Evolutionary conservation across 2,329 filamentous ascomycete species (phyloP), one percentile per base, ranked within the genome.

Genomic region (Diplodia corticola): DNA sequence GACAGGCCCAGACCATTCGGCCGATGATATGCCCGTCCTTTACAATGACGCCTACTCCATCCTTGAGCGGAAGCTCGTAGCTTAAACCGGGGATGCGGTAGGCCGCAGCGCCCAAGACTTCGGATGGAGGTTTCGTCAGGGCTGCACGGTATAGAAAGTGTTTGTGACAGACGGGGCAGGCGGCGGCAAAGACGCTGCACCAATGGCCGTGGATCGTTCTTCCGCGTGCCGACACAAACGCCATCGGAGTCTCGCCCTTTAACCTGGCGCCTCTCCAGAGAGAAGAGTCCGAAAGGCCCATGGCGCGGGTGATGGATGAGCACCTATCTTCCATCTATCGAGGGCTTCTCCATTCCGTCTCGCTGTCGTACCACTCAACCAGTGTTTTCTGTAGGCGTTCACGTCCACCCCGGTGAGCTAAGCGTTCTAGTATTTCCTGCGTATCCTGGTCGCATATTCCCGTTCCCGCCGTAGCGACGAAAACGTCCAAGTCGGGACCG

Each of bases 321-420:
- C 12, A 20, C 26, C 28, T 33, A n/a, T 30, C 28, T 30, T 30
- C 28, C 28, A 7, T 30, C 12, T 13, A 6, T 12, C 26, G 26
- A 54, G 17, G 26, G 50, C 3, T 54, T 12, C 13, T 54, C 50
- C 6, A n/a, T 37, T 37, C 10, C 10, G 35, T 4, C 50, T 28
- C 12, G 64, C 69, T 26, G 70, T 80, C 15, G 65, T 74, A 35
- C 4, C 50, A 22, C 15, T 30, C n/a, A 17, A 33, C 33, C 15
- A 54, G 50, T 5, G 12, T 9, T 3, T 54, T 17, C 26, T 54
- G 28, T 9, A 54, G 26, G 5, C 24, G 24, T 20, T 54, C 6
- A n/a, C 33, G 33, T 30, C 26, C n/a, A 33, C 33, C 26, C 24
- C n/a, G 7, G 50, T 20, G 50, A 30, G 50, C 24, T n/a, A 54